Conservation (phyloP, 805 yeast species). For the Ogataea populi-albae region DNA sequence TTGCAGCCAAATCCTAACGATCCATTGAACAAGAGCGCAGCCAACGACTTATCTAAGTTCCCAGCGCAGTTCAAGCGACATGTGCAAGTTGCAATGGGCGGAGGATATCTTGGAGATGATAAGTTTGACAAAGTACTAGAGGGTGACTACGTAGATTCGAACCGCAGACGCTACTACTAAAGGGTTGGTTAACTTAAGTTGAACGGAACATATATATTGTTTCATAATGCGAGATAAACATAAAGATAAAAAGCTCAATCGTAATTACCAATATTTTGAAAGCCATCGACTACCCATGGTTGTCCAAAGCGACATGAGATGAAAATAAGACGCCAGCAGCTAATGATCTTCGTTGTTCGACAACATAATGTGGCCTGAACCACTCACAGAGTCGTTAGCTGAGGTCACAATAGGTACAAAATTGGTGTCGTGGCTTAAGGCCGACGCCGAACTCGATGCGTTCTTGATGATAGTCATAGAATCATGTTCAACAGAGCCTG, state of each 20-base stretch:
- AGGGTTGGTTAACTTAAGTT: too few species aligned
- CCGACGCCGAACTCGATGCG: slow-evolving; percentile 15
- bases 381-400: slow-evolving; percentile 25
- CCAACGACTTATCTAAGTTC: slow-evolving; percentile 49
- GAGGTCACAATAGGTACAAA: slow-evolving; percentile 33
- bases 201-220: too few species aligned
- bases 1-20: slow-evolving; percentile 90
- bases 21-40: slow-evolving; percentile 91
- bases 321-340: too few species aligned
- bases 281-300: too few species aligned
- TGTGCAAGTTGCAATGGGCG: slow-evolving; percentile 67
- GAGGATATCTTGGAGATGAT: slow-evolving; percentile 58
- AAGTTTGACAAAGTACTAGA: slow-evolving; percentile 58
- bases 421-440: slow-evolving; percentile 9
- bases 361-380: slow-evolving; percentile 22
- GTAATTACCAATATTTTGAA: too few species aligned
- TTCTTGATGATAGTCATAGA: slow-evolving; percentile 30
- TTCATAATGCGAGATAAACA: too few species aligned
- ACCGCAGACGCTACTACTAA: slow-evolving; percentile 9
- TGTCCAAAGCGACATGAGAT: too few species aligned
- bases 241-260: too few species aligned
- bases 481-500: slow-evolving; percentile 26
- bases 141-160: slow-evolving; percentile 5
- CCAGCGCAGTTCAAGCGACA: slow-evolving; percentile 49
- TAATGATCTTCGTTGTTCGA: slow-evolving; percentile 8